A percentile compares a stretch with the other conserved stretches of the same genome.
These are phyloP conservation scores for Colletotrichum liriopes DNA, from an alignment of 2,329 filamentous ascomycete genomes.

Conservation along the genomic window DNA sequence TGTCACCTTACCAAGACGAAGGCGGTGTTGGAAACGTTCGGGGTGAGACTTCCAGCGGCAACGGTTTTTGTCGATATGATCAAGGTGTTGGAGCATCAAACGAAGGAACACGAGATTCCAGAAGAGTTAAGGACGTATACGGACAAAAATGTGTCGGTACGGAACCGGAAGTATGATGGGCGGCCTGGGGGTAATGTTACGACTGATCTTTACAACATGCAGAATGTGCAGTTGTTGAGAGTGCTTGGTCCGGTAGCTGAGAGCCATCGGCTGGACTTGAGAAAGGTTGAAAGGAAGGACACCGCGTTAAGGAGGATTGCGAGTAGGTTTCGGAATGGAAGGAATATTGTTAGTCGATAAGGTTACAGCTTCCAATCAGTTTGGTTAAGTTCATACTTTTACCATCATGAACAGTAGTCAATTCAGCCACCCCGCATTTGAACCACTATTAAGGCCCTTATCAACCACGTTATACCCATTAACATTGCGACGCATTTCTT, in stretches of 20 bases:
- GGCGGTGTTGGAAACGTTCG: neutral
- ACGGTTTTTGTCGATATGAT: neutral
- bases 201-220: neutral
- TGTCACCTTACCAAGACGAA: neutral
- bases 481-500: too few species aligned
- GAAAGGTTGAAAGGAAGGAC: slow-evolving; percentile 19
- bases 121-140: neutral
- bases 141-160: slow-evolving; percentile 12
- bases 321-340: neutral
- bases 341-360: too few species aligned
- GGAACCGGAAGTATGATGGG: neutral
- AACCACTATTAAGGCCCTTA: too few species aligned
- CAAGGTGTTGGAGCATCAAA: slow-evolving; percentile 11
- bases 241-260: slow-evolving; percentile 19
- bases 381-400: too few species aligned
- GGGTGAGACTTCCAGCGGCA: neutral
- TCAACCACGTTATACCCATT: too few species aligned
- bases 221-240: neutral
- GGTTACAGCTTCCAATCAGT: too few species aligned
- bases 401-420: too few species aligned
- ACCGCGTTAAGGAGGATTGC: slow-evolving; percentile 4
- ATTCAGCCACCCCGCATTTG: too few species aligned
- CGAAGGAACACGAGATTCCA: neutral
- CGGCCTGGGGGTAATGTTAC: neutral
- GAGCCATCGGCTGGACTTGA: neutral